A percentile compares a stretch with the other conserved stretches of the same genome.
Evolutionary conservation across 2,329 filamentous ascomycete genomes (phyloP).

Genomic region (Fusarium odoratissimum): DNA sequence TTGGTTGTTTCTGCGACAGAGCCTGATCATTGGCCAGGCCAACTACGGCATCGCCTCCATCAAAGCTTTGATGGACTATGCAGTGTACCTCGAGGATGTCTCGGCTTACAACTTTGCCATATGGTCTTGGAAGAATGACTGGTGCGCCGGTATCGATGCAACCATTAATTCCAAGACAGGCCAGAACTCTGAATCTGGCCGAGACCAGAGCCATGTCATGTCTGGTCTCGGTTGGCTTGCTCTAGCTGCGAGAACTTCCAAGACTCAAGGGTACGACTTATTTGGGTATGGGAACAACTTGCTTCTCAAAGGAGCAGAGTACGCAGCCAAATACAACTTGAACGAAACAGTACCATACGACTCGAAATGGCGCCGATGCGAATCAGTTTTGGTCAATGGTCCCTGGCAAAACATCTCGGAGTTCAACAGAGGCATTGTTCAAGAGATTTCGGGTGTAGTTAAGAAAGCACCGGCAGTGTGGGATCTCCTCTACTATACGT

Average conservation of each 20-base stretch:
- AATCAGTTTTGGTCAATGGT: not conserved
- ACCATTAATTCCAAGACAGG: not conserved
- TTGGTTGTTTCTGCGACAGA: not conserved
- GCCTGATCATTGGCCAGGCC: not conserved
- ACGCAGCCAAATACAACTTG: not conserved
- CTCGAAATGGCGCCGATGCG: not conserved
- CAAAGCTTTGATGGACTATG: not conserved
- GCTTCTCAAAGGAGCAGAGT: not conserved
- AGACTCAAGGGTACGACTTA: not conserved
- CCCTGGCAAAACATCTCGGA: not conserved
- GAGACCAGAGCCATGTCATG: not conserved
- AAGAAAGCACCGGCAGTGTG: not conserved
- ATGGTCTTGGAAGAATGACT: not conserved
- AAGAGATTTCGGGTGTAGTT: accelerated
- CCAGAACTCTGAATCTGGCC: not conserved
- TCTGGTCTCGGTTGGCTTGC: not conserved
- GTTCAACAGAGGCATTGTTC: not conserved
- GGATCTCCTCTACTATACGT: not conserved
- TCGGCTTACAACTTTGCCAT: not conserved
- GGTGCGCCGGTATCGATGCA: not conserved
- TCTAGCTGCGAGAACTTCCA: not conserved
- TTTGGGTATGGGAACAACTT: not conserved
- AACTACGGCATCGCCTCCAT: not conserved
- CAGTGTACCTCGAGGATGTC: not conserved
- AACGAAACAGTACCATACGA: not conserved